Evolutionary conservation across 768 basidiomycete species (phyloP).

Genomic region (Sarcodon aspratus): DNA sequence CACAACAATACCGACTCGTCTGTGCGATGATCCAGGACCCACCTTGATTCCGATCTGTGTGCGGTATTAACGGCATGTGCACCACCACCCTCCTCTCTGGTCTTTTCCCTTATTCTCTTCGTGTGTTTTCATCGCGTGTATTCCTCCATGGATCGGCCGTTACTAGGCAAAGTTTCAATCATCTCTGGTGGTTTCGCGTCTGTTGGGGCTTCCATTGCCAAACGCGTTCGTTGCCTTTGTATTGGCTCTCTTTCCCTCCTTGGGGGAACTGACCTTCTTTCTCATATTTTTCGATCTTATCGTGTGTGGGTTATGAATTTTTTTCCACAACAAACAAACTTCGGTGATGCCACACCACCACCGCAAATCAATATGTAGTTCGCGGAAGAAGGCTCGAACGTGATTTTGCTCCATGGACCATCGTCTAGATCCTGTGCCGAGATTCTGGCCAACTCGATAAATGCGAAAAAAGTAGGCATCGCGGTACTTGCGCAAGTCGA

Average conservation of each 20-base stretch:
- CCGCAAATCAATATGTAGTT: slow-evolving; percentile 2
- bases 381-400: slow-evolving; percentile 16
- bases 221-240: not conserved
- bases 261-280: too few species aligned
- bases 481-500: slow-evolving; percentile 14
- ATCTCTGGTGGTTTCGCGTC: slow-evolving; percentile 14
- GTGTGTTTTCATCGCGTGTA: not conserved
- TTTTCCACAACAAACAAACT: too few species aligned
- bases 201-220: slow-evolving; percentile 16
- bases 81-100: too few species aligned
- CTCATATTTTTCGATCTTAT: too few species aligned
- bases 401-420: slow-evolving; percentile 13
- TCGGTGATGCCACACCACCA: too few species aligned
- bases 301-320: too few species aligned
- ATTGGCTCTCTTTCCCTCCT: too few species aligned
- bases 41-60: too few species aligned
- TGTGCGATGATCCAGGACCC: too few species aligned
- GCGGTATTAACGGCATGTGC: too few species aligned
- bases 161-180: slow-evolving; percentile 17
- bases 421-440: slow-evolving; percentile 4
- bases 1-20: too few species aligned
- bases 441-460: not conserved
- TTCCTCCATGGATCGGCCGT: slow-evolving; percentile 6
- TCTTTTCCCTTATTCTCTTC: too few species aligned
- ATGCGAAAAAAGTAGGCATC: slow-evolving; percentile 2